These are phyloP conservation scores for Pyrenula aspistea DNA, from an alignment of 495 filamentous ascomycete species.

Conservation along the genomic window DNA sequence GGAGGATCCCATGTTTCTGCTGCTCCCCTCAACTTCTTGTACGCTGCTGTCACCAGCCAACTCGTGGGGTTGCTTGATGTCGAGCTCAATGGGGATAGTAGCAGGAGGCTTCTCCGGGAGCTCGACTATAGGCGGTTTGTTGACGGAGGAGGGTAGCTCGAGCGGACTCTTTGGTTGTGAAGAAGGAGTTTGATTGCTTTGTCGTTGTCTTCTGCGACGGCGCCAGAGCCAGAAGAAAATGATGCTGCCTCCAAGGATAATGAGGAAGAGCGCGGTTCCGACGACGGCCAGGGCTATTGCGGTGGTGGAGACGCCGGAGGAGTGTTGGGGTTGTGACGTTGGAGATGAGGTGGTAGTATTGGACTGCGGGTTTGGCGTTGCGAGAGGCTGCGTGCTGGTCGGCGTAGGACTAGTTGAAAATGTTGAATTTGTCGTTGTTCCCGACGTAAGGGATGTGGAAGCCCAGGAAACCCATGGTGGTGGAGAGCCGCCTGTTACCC, in stretches of 20 bases:
- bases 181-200: neutral
- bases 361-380: neutral
- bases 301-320: neutral
- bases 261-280: neutral
- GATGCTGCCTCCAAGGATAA: neutral
- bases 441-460: constrained; percentile 23
- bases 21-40: neutral
- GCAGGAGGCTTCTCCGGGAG: no score
- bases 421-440: constrained; percentile 21
- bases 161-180: neutral
- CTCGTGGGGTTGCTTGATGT: neutral
- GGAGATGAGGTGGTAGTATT: no score
- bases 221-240: neutral
- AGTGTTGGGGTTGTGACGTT: neutral
- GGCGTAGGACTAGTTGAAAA: constrained; percentile 10
- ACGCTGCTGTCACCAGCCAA: neutral
- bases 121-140: neutral
- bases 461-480: neutral
- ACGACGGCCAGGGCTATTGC: neutral
- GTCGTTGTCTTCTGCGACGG: neutral
- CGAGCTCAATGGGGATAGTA: no score
- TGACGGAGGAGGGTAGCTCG: neutral
- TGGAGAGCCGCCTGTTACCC: neutral
- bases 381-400: constrained; percentile 3
- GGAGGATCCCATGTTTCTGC: neutral